phyloP scores from a whole-genome alignment of 192 early-diverging fungal species.

The Coemansia sp. region DNA sequence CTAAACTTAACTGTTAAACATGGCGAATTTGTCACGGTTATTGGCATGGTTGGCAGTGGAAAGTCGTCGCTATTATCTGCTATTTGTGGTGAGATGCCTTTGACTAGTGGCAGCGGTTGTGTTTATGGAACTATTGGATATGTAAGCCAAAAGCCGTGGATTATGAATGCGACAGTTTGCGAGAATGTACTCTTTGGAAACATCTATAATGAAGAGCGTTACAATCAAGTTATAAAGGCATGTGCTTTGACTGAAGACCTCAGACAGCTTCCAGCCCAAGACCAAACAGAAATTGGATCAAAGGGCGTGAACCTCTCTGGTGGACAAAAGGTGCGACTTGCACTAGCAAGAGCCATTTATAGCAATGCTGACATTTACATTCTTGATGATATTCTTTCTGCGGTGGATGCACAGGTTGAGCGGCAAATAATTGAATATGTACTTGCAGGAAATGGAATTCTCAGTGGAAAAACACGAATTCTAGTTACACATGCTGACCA shows the following conservation, averaged over 20 bases:
- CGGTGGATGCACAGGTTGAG: constrained; percentile 31
- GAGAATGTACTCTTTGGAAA: constrained; percentile 45
- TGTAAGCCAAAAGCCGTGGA: constrained; percentile 40
- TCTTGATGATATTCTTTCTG: constrained; percentile 28
- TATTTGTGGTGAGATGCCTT: constrained; percentile 76
- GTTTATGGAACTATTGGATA: constrained; percentile 59
- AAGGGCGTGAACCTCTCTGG: constrained; percentile 59
- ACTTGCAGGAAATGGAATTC: constrained; percentile 16
- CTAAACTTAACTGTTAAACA: constrained; percentile 7
- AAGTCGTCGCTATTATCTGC: constrained; percentile 59
- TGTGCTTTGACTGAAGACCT: constrained; percentile 32
- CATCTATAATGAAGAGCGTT: constrained; percentile 16
- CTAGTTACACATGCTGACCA: constrained; percentile 27
- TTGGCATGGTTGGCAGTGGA: constrained; percentile 57
- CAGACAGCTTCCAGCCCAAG: constrained; percentile 15
- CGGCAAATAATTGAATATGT: constrained; percentile 24
- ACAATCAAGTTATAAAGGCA: constrained; percentile 21
- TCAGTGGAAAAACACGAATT: constrained; percentile 12
- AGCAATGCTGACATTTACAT: constrained; percentile 53
- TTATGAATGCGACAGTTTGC: constrained; percentile 44
- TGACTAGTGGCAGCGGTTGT: constrained; percentile 59
- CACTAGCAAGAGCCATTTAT: constrained; percentile 63
- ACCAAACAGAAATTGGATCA: constrained; percentile 57
- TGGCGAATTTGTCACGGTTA: constrained; percentile 44
- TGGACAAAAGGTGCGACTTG: constrained; percentile 62